phyloP scores from a whole-genome alignment of 257 asterid species.

The Solanum dulcamara region DNA sequence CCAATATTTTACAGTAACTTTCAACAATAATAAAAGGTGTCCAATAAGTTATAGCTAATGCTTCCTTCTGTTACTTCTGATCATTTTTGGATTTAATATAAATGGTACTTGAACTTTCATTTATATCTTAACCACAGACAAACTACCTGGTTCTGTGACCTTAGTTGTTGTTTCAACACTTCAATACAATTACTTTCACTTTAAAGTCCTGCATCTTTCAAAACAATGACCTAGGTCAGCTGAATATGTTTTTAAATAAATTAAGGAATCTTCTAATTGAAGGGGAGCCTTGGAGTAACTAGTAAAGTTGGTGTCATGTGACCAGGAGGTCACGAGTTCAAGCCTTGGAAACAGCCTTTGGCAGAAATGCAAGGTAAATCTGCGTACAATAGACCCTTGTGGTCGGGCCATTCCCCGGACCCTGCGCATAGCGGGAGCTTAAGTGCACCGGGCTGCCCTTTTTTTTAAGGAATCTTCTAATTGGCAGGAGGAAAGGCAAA shows the following conservation, averaged over 20 bases:
- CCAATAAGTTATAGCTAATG: neutral
- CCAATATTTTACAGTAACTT: neutral
- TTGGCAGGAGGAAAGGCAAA: neutral
- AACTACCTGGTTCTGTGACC: neutral
- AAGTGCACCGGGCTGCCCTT: no score
- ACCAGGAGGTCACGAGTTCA: no score
- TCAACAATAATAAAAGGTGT: neutral
- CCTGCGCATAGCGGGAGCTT: no score
- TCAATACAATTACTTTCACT: neutral
- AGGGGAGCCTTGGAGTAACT: no score
- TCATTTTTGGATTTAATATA: neutral
- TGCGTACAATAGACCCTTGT: no score
- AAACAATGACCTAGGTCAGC: neutral
- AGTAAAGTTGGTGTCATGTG: no score
- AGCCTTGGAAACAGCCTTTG: no score
- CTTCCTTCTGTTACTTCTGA: neutral
- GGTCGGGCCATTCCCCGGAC: no score
- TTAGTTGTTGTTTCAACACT: neutral
- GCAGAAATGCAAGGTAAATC: no score
- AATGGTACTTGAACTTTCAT: neutral
- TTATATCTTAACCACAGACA: neutral
- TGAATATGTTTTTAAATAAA: neutral
- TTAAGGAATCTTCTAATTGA: neutral
- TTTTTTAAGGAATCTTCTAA: neutral
- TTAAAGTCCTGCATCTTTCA: neutral